Evolutionary conservation across 176 grass and related monocot genomes (phyloP), one percentile per base, ranked within the genome.

Genomic region (maize (Zea mays)): DNA sequence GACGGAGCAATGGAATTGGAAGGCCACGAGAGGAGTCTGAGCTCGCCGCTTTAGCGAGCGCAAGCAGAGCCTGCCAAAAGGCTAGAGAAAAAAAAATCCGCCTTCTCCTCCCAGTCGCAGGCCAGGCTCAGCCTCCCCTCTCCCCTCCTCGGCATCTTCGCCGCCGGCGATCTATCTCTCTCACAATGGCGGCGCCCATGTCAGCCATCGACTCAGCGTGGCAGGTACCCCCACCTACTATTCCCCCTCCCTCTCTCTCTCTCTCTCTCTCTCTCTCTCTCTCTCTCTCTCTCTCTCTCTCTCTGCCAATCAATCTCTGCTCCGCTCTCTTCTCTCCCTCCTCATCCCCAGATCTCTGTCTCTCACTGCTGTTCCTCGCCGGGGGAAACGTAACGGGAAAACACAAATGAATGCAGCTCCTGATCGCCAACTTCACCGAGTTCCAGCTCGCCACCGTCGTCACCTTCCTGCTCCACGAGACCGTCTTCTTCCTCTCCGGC

Each of bases 401-500:
- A 27, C 27, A 27, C 27, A 19, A 8, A 41, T 6, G 2, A 35
- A 45, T 88, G 85, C 88, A 94, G 92, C 67, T 60, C 49, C 80
- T 94, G 20, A 85, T 67, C 54, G 40, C 6, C 6, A 81, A 79
- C 79, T 94, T 91, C 88, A 91, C 63, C 61, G 92, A 94, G 75
- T 94, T 94, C 73, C 92, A 94, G 79, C 80, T 94, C 46, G 92
- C 92, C 12, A 94, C 88, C 56, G 64, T 94, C 19, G 17, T 74
- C 45, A 94, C 92, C 11, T 91, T 94, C 88, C 39, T 94, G 10
- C 46, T 94, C 49, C 92, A 94, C 72, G 92, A 94, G 86, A 79
- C 80, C 47, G 88, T 89, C 76, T 94, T 94, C 88, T 94, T 94
- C 76, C 70, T 94, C 59, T 94, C 88, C 48, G 92, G 92, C 35